phyloP scores from a whole-genome alignment of 2,329 filamentous ascomycete species.

The Ilyonectria sp. region DNA sequence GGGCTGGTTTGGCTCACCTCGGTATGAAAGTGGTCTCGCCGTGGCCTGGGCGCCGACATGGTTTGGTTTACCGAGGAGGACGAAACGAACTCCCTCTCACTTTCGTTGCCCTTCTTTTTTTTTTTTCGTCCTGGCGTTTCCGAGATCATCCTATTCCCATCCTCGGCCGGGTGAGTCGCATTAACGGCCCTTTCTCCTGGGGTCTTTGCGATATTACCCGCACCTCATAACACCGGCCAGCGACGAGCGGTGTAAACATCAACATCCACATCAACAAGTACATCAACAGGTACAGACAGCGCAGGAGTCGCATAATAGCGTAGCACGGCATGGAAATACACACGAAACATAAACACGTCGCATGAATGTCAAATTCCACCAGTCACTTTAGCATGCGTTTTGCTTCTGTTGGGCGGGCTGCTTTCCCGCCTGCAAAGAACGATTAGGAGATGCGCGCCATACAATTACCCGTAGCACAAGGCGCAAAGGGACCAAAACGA shows the following conservation, averaged over 20 bases:
- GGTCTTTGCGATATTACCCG: conserved; percentile 22
- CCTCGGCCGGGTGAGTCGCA: conserved; percentile 12
- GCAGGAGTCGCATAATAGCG: background rate
- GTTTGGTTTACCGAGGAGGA: conserved; percentile 6
- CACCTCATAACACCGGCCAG: conserved; percentile 7
- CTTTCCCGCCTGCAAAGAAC: too few species aligned
- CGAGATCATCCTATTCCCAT: conserved; percentile 15
- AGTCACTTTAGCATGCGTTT: background rate
- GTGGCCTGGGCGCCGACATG: background rate
- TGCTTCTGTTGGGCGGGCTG: background rate
- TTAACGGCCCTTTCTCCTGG: conserved; percentile 15
- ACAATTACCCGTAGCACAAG: background rate
- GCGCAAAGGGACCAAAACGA: background rate
- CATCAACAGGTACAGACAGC: conserved; percentile 8
- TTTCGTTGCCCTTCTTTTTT: conserved; percentile 6
- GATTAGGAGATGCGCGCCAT: too few species aligned
- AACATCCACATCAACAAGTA: conserved; percentile 8
- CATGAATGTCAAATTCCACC: background rate
- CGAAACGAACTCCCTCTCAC: background rate
- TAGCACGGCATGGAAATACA: background rate
- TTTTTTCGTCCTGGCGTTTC: conserved; percentile 10
- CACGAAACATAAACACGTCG: background rate
- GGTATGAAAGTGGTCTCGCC: background rate
- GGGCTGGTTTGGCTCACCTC: background rate
- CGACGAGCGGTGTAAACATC: background rate